phyloP scores from a whole-genome alignment of 306 rosid genomes.

The Vigna hirtella region DNA sequence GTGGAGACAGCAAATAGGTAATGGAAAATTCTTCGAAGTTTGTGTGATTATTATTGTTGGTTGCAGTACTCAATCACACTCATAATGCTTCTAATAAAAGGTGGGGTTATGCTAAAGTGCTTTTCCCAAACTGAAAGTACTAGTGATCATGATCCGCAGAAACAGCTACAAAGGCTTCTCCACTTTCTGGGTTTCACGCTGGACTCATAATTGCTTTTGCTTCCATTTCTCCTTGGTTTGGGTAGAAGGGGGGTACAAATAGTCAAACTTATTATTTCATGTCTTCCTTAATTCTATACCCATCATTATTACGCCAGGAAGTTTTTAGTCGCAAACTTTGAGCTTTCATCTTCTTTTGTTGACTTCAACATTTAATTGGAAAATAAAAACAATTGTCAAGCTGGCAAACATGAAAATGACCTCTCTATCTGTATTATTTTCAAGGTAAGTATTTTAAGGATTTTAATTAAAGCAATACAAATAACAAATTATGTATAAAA shows the following conservation, averaged over 20 bases:
- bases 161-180: slow-evolving; percentile 45
- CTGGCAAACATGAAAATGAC: background rate
- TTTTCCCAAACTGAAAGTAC: slow-evolving; percentile 40
- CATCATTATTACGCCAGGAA: background rate
- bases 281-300: slow-evolving; percentile 6
- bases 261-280: slow-evolving; percentile 26
- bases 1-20: slow-evolving; percentile 39
- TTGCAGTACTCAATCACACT: slow-evolving; percentile 26
- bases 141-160: slow-evolving; percentile 31
- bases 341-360: slow-evolving; percentile 14
- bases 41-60: slow-evolving; percentile 35
- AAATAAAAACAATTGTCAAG: background rate
- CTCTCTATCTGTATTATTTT: background rate
- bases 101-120: slow-evolving; percentile 21
- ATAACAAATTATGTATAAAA: background rate
- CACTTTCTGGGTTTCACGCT: slow-evolving; percentile 40
- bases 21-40: slow-evolving; percentile 41
- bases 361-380: slow-evolving; percentile 6
- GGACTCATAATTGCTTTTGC: slow-evolving; percentile 35
- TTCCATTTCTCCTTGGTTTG: slow-evolving; percentile 8
- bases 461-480: background rate
- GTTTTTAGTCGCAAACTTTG: background rate
- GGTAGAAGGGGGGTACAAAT: background rate
- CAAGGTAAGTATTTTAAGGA: background rate
- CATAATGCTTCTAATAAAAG: slow-evolving; percentile 45